These are phyloP conservation scores for Fusarium mundagurra DNA, from an alignment of 2,329 filamentous ascomycete genomes.

Conservation along the genomic window DNA sequence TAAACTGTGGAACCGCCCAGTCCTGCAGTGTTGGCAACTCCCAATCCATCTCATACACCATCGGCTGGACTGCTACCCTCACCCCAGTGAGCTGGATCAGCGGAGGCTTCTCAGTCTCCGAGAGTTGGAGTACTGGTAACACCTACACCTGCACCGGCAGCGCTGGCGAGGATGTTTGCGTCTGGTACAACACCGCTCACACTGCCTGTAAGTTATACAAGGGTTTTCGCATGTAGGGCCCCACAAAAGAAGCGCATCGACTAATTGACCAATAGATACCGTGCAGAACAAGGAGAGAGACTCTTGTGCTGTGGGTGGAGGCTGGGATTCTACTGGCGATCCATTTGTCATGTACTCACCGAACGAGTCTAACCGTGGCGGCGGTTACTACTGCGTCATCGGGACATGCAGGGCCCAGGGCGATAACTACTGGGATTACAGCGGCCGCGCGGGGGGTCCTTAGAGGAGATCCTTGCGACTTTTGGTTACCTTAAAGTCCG, in stretches of 20 bases:
- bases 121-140: neutral
- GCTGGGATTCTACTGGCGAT: neutral
- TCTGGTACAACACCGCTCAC: conserved; percentile 2
- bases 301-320: neutral
- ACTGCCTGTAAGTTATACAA: neutral
- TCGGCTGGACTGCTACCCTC: neutral
- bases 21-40: neutral
- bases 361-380: neutral
- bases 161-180: neutral
- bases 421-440: neutral
- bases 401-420: neutral
- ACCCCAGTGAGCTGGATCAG: neutral
- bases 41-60: neutral
- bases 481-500: neutral
- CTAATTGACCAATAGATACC: neutral
- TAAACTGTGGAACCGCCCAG: neutral
- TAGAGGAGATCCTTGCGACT: neutral
- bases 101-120: neutral
- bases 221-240: neutral
- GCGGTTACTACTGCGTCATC: conserved; percentile 1
- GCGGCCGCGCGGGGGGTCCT: neutral
- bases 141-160: neutral
- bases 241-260: neutral
- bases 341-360: neutral
- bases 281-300: neutral